phyloP scores from a whole-genome alignment of 2,329 filamentous ascomycete species.

The Calonectria pseudoreteaudii region DNA sequence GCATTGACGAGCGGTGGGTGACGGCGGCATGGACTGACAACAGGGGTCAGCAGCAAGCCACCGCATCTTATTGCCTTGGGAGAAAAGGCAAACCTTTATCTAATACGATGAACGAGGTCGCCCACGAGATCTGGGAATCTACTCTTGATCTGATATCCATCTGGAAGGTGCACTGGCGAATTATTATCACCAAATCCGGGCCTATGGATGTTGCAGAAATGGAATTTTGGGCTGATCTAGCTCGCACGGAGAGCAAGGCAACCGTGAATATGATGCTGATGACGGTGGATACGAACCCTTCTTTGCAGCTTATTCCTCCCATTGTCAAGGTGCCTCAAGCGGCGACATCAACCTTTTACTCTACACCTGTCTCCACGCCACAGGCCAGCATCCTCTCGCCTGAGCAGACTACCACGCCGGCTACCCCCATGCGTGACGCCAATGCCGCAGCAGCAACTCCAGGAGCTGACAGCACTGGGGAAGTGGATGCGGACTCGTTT shows the following conservation, averaged over 20 bases:
- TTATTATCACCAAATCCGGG: slow-evolving; percentile 80
- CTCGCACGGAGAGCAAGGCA: slow-evolving; percentile 63
- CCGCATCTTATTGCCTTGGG: slow-evolving; percentile 78
- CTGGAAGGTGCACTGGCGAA: slow-evolving; percentile 80
- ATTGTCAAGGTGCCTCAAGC: slow-evolving; percentile 60
- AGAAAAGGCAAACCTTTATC: slow-evolving; percentile 65
- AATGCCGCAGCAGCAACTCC: slow-evolving; percentile 58
- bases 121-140: slow-evolving; percentile 81
- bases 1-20: slow-evolving; percentile 81
- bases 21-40: slow-evolving; percentile 86
- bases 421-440: slow-evolving; percentile 59
- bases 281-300: slow-evolving; percentile 74
- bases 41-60: slow-evolving; percentile 78
- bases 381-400: slow-evolving; percentile 70
- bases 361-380: slow-evolving; percentile 77
- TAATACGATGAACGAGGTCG: slow-evolving; percentile 71
- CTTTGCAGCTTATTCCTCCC: slow-evolving; percentile 71
- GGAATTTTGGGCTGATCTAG: slow-evolving; percentile 67
- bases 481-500: slow-evolving; percentile 68
- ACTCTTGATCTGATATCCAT: slow-evolving; percentile 79
- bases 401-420: slow-evolving; percentile 65
- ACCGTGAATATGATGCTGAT: slow-evolving; percentile 69
- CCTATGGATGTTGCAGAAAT: slow-evolving; percentile 75
- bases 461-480: slow-evolving; percentile 54
- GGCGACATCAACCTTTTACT: slow-evolving; percentile 59